A percentile compares a stretch with the other conserved stretches of the same genome.
phyloP scores from a whole-genome alignment of 352 stramenopile species.

The Phytophthora pseudosyringae region DNA sequence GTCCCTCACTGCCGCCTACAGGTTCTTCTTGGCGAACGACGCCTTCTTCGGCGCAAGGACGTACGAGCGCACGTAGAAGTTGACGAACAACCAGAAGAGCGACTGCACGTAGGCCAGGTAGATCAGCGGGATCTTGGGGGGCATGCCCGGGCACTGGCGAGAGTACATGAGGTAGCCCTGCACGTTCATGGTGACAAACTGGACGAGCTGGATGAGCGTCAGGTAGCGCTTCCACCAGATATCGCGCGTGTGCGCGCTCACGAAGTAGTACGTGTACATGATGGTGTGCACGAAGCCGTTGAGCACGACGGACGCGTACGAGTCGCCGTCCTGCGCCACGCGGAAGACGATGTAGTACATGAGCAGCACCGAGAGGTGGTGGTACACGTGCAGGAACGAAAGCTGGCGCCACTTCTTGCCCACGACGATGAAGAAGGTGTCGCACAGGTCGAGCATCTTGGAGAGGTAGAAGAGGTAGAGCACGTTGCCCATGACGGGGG shows the following conservation, averaged over 20 bases:
- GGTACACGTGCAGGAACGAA: constrained; percentile 97
- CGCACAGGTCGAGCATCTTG: constrained; percentile 92
- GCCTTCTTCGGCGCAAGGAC: constrained; percentile 39
- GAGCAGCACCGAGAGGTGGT: constrained; percentile 96
- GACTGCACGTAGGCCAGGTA: constrained; percentile 96
- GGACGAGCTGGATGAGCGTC: constrained; percentile 93
- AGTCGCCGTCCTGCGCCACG: constrained; percentile 94
- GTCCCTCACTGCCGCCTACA: not conserved
- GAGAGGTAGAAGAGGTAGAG: constrained; percentile 97
- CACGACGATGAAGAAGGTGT: constrained; percentile 96
- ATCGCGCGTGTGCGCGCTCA: constrained; percentile 94
- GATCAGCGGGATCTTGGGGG: constrained; percentile 66
- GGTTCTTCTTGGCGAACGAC: constrained; percentile 30
- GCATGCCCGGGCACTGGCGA: constrained; percentile 84
- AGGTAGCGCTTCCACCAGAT: constrained; percentile 98
- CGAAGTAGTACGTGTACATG: constrained; percentile 99
- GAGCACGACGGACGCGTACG: constrained; percentile 94
- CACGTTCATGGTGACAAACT: constrained; percentile 88
- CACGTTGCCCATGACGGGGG: constrained; percentile 90
- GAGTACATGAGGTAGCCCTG: constrained; percentile 66
- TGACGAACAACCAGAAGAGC: constrained; percentile 94
- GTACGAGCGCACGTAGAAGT: constrained; percentile 96
- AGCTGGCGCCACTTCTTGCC: constrained; percentile 97
- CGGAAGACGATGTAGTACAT: constrained; percentile 96
- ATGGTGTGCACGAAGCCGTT: constrained; percentile 98